Evolutionary conservation across 2,329 filamentous ascomycete genomes (phyloP).

Genomic region (Didymella pomorum): DNA sequence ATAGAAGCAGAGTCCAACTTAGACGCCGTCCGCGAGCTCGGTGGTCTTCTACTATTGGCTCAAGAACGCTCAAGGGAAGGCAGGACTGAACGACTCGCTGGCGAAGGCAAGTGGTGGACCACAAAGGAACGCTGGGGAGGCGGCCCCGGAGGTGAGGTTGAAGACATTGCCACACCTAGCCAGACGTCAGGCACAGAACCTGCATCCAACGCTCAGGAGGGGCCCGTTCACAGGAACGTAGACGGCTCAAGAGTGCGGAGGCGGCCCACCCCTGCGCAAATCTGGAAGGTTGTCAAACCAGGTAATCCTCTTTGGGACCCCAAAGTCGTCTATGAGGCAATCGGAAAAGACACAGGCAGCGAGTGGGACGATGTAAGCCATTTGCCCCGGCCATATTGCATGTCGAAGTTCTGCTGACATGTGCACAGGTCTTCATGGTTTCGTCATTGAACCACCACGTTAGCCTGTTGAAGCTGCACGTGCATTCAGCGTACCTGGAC

Average conservation of each 20-base stretch:
- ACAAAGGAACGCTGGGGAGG: conserved; percentile 65
- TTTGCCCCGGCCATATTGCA: conserved; percentile 10
- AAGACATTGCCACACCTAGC: conserved; percentile 39
- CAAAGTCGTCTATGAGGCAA: conserved; percentile 63
- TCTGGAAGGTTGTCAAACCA: conserved; percentile 62
- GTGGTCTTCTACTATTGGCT: conserved; percentile 64
- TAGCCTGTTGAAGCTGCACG: conserved; percentile 64
- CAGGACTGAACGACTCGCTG: conserved; percentile 57
- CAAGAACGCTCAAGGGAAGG: conserved; percentile 68
- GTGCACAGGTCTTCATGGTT: conserved; percentile 64
- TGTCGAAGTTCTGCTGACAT: conserved; percentile 3
- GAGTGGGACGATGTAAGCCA: conserved; percentile 63
- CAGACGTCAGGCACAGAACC: conserved; percentile 37
- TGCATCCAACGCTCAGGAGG: conserved; percentile 47
- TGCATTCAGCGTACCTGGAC: conserved; percentile 65
- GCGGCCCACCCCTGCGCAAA: conserved; percentile 57
- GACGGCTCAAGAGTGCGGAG: conserved; percentile 47
- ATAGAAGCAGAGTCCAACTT: conserved; percentile 50
- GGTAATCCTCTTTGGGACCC: conserved; percentile 64
- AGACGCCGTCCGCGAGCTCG: conserved; percentile 66
- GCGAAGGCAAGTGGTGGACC: conserved; percentile 69
- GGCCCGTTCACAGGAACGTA: conserved; percentile 36
- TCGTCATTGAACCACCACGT: conserved; percentile 70
- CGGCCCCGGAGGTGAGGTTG: conserved; percentile 56
- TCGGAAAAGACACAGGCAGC: conserved; percentile 60